Percentiles rank a stretch among this genome's conserved stretches.
Evolutionary conservation across 2,329 filamentous ascomycete species (phyloP).

Genomic region (Podosphaera aphanis): DNA sequence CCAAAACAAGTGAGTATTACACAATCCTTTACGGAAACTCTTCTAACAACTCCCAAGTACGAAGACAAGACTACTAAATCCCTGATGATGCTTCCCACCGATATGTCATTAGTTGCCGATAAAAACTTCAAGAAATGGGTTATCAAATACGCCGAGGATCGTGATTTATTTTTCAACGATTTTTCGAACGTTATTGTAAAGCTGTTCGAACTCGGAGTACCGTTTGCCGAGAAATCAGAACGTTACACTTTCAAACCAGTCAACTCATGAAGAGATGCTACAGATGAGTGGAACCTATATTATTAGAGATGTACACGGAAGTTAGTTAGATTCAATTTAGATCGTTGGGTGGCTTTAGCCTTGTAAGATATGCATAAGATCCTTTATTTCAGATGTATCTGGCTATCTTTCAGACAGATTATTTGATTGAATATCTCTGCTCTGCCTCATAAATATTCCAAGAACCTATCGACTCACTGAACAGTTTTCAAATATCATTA

Average conservation of each 20-base stretch:
- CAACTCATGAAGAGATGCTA: constrained; percentile 9
- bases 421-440: background rate
- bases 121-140: constrained; percentile 63
- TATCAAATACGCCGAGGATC: constrained; percentile 77
- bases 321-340: too few species aligned
- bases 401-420: background rate
- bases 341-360: too few species aligned
- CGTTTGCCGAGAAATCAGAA: constrained; percentile 45
- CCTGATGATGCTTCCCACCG: constrained; percentile 93
- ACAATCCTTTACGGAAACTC: background rate
- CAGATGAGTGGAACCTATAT: too few species aligned
- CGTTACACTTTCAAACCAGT: constrained; percentile 40
- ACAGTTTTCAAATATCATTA: too few species aligned
- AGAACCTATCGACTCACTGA: background rate
- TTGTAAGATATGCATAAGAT: too few species aligned
- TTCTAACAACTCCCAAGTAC: constrained; percentile 26
- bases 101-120: constrained; percentile 71
- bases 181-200: constrained; percentile 57
- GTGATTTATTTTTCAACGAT: constrained; percentile 79
- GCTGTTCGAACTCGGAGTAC: constrained; percentile 86
- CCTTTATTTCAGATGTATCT: too few species aligned
- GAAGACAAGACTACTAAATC: constrained; percentile 71
- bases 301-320: too few species aligned
- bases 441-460: background rate
- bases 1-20: constrained; percentile 36